Base-by-base conservation (phyloP, 768 basidiomycete genomes). In the Strobilomyces dryophilus region DNA sequence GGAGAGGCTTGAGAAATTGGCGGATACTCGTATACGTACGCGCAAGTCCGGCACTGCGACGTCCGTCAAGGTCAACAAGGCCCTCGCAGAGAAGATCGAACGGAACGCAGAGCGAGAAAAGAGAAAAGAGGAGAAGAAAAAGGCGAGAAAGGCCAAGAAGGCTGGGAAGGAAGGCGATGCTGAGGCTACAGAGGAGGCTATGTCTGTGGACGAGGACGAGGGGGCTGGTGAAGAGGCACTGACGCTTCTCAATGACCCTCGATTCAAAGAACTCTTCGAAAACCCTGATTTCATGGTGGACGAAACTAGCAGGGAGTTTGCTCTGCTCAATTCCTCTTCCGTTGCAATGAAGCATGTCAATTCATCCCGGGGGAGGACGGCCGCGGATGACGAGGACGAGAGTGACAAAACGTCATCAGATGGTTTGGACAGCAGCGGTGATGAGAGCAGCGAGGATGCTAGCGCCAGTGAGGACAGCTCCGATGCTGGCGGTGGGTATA, bases 231-330 rank as follows among this genome's bases (percentile, higher is more conserved):
- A 61, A 49, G 63, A 63, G 58, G 53, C 58, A 52, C 55, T 72
- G 39, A 84, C 70, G 49, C 69, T 95, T 54, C 83, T 95, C 58
- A 82, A 74, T 42, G 97, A 99, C 70, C 83, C 87, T 51, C 87
- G 97, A 51, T 99, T 98, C 79, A 77, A 85, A 52, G 86, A 83
- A 42, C 79, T 99, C 36, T 99, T 97, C 70, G 84, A 91, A 72
- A 85, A 97, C 64, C 87, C 92, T 4, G 89, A 90, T 51, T 99
- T 92, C 69, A 79, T 87, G 62, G 89, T 99, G 58, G 95, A 98
- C 70, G 90, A 94, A 74, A 79, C 73, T 39, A 89, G 77, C 59
- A 78, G 90, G 61, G 97, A 98, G 74, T 98, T 79, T 67, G 89
- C 86, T n/a, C 71, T 98, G 58, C 82, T 98, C 66, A 94, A 98